phyloP scores from a whole-genome alignment of 352 stramenopile species.

The Phytophthora melonis region DNA sequence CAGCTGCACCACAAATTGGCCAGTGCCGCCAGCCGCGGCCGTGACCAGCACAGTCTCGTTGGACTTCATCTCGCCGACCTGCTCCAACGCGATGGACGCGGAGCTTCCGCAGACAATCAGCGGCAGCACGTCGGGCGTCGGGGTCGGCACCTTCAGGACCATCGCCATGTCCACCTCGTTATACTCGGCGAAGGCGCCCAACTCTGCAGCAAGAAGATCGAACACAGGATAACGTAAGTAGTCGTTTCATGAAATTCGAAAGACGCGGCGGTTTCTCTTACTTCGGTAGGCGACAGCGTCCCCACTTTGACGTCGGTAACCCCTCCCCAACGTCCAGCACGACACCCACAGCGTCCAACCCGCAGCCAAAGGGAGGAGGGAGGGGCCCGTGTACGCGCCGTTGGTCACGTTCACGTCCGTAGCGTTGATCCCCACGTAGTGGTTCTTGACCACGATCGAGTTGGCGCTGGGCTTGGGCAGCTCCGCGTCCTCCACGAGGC shows the following conservation, averaged over 20 bases:
- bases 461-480: conserved; percentile 4
- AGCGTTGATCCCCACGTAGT: conserved; percentile 53
- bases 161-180: conserved; percentile 12
- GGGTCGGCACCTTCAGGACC: conserved; percentile 32
- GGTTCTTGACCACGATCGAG: conserved; percentile 27
- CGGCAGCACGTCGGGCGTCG: conserved; percentile 31
- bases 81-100: conserved; percentile 51
- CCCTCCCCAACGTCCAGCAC: background rate
- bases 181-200: conserved; percentile 1
- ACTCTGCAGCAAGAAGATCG: background rate
- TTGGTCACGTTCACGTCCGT: conserved; percentile 58
- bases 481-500: conserved; percentile 19
- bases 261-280: background rate
- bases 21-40: conserved; percentile 64
- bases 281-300: conserved; percentile 2
- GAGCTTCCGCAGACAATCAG: conserved; percentile 49
- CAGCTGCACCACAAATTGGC: conserved; percentile 79
- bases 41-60: conserved; percentile 60
- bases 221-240: background rate
- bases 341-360: background rate
- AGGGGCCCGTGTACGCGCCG: conserved; percentile 35
- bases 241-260: background rate
- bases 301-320: background rate
- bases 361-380: conserved; percentile 37
- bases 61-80: conserved; percentile 51